Base-by-base conservation (phyloP, 768 basidiomycete species). In the Grammothele lineata region DNA sequence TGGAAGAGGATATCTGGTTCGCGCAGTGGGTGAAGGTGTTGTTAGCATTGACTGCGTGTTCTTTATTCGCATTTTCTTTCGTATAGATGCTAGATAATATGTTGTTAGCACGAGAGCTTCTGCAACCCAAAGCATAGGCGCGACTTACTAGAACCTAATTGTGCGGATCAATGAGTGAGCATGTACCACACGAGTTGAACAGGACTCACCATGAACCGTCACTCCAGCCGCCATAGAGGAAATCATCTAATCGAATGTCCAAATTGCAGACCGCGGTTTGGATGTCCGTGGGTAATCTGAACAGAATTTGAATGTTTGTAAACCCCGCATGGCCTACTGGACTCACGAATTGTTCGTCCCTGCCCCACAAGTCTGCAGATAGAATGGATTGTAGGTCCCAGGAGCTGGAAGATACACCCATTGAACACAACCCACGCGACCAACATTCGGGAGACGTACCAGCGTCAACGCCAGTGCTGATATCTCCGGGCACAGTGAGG, bases 21-120 rank as follows among this genome's bases (percentile, higher is more conserved):
- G 40, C 25, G 35, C 53, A 55, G 27, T 50, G 43, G 8, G 53
- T 55, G 38, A 50, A 55, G 4, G 53, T 51, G 43, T 55, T 51
- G 46, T 55, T 50, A 24, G 43, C 37, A 18, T 47, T 39, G 3
- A 37, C 45, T 12, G 53, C 53, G 9, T 47, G 46, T 14, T 55
- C 42, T 35, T 44, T 40, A 17, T 33, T 34, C 24, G 50, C 42
- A 4, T 37, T 40, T 21, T 51, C 45, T 26, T 46, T 55, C 19
- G 53, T 50, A 10, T 42, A 55, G 2, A 38, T 41, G 12, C 53
- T 55, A 18, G 35, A 36, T n/a, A n/a, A 36, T 30, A 14, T 30
- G 14, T 30, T 7, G 27, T 7, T 30, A 30, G 27, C 27, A 30
- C 8, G 14, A 30, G 27, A 30, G 27, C 27, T 7, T n/a, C n/a